Evolutionary conservation across 176 grass and related monocot species (phyloP), one percentile per base, ranked within the genome.

Genomic region (Cenchrus americanus): DNA sequence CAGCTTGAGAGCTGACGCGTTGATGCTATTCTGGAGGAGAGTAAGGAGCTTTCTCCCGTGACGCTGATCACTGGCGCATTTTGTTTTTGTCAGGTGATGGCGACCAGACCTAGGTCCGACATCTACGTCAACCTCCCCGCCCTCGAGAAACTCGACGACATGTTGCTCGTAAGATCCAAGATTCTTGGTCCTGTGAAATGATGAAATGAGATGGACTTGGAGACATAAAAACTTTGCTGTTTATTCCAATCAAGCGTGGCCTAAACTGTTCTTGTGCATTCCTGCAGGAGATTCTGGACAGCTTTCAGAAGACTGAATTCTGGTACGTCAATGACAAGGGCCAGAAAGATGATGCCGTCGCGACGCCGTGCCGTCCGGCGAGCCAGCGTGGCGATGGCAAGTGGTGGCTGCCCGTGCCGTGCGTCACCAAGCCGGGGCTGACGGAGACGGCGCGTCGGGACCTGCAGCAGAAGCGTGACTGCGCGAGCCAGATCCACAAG

Each of bases 381-480:
- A 82, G 77, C 76, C 88, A 87, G 80, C 83, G 86, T 15, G 93
- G 80, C 61, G 90, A 87, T 4, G 90, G 89, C 23, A 90, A 91
- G 85, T 98, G 95, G 95, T 98, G 95, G 95, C 84, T 94, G 41
- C 95, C 95, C 10, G 86, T 94, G 73, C 95, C 95, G 7, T 86
- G 92, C 79, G 78, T 98, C 78, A 79, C 90, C 57, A 76, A 87
- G 72, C 78, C 88, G 60, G 95, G 92, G 48, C 84, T 97, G 24
- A 87, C 85, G 40, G 94, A 92, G 82, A 22, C 86, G 49, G 85
- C 83, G 66, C 82, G 83, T 84, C 78, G 92, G 78, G 80, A 92
- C 86, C 82, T 94, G 69, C 90, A 52, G 70, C 82, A 94, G 83
- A 94, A 90, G 80, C 87, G 84, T 14, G 94, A 97, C 75, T 97